phyloP scores from a whole-genome alignment of 1,139 yeast species.

The Starmera stellimalicola region DNA sequence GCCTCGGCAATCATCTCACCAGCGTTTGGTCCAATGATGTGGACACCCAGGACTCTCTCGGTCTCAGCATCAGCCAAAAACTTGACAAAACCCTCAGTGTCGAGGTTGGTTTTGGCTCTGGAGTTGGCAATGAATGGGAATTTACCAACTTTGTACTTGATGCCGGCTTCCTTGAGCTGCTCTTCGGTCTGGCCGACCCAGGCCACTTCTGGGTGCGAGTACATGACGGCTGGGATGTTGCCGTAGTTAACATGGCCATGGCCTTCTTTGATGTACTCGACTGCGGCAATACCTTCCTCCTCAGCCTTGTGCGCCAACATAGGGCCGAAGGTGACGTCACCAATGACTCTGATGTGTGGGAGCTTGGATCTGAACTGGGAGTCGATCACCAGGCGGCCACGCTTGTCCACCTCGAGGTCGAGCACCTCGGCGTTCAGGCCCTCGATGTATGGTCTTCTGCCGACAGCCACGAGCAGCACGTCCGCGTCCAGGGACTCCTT shows the following conservation, averaged over 20 bases:
- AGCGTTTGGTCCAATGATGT: slow-evolving; percentile 95
- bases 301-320: slow-evolving; percentile 99
- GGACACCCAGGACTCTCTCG: slow-evolving; percentile 92
- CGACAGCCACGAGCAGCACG: slow-evolving; percentile 91
- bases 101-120: slow-evolving; percentile 96
- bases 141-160: slow-evolving; percentile 88
- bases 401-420: slow-evolving; percentile 84
- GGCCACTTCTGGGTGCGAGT: slow-evolving; percentile 98
- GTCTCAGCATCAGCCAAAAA: slow-evolving; percentile 95
- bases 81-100: slow-evolving; percentile 96
- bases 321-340: slow-evolving; percentile 97
- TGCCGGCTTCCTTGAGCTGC: slow-evolving; percentile 89
- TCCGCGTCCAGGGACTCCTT: slow-evolving; percentile 78
- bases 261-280: slow-evolving; percentile 85
- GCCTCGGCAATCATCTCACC: slow-evolving; percentile 99
- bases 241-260: slow-evolving; percentile 98
- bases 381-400: slow-evolving; percentile 90
- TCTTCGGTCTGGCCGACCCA: slow-evolving; percentile 98
- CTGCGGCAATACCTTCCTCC: slow-evolving; percentile 99
- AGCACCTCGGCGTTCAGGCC: slow-evolving; percentile 84
- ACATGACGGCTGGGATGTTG: slow-evolving; percentile 97
- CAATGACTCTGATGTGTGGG: slow-evolving; percentile 93
- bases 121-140: slow-evolving; percentile 99
- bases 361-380: slow-evolving; percentile 86
- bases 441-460: slow-evolving; percentile 95